Percentiles rank a stretch among this genome's conserved stretches.
Conservation (phyloP, 2,329 filamentous ascomycete genomes). For the Colletotrichum endophyticum region DNA sequence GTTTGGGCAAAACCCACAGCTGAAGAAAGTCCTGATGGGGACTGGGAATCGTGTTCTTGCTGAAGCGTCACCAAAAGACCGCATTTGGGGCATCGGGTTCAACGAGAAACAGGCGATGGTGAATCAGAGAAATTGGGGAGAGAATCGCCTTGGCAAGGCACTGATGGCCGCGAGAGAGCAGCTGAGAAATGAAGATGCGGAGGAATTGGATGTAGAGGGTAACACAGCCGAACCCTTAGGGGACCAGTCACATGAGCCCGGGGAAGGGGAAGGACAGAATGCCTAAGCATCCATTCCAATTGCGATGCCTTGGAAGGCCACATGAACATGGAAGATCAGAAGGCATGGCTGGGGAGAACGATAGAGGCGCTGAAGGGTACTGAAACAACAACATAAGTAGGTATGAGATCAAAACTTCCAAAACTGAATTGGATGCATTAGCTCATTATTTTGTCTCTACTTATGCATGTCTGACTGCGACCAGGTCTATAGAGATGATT, state of each 20-base stretch:
- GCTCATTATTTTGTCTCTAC: neutral
- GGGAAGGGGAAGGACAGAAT: neutral
- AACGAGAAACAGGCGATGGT: constrained; percentile 31
- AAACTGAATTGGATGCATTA: neutral
- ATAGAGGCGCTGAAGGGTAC: neutral
- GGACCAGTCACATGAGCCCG: neutral
- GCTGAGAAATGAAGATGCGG: constrained; percentile 6
- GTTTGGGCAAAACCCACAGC: constrained; percentile 33
- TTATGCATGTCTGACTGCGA: neutral
- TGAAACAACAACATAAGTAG: neutral
- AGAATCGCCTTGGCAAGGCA: constrained; percentile 34
- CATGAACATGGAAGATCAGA: neutral
- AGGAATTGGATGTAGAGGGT: neutral
- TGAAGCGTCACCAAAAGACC: constrained; percentile 33
- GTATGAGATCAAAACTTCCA: neutral
- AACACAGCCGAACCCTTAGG: neutral
- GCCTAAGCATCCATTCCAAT: neutral
- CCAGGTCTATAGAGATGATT: neutral
- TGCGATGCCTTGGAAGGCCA: neutral
- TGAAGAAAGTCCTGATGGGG: constrained; percentile 31
- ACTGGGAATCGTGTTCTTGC: constrained; percentile 34
- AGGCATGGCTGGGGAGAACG: neutral
- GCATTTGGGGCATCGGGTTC: constrained; percentile 39
- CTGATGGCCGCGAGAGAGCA: constrained; percentile 30
- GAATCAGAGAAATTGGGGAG: constrained; percentile 30